Conservation (phyloP, 208 protist species). For the Leishmania guyanensis region DNA sequence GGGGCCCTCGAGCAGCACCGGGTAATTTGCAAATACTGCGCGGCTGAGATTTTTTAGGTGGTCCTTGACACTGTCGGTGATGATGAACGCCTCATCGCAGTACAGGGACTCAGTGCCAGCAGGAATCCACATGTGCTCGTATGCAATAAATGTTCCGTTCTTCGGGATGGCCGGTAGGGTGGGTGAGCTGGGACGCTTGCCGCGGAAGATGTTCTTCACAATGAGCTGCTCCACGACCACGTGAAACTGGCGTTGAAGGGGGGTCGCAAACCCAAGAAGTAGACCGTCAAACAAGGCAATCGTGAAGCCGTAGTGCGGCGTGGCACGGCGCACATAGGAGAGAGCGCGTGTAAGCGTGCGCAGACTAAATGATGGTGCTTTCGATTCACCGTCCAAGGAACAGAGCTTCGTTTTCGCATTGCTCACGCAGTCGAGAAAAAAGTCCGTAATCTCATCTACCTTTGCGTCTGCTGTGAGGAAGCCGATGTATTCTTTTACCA, state of each 20-base stretch:
- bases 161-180: conserved; percentile 42
- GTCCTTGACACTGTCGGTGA: conserved; percentile 94
- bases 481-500: conserved; percentile 93
- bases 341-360: conserved; percentile 97
- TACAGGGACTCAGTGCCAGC: conserved; percentile 53
- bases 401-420: conserved; percentile 87
- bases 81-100: conserved; percentile 93
- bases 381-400: conserved; percentile 92
- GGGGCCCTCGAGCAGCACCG: conserved; percentile 98
- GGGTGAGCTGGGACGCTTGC: conserved; percentile 68
- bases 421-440: conserved; percentile 94
- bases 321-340: conserved; percentile 90
- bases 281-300: conserved; percentile 97
- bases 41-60: conserved; percentile 96
- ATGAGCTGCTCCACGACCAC: conserved; percentile 90
- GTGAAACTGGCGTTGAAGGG: conserved; percentile 92
- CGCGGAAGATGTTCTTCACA: conserved; percentile 83
- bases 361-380: conserved; percentile 97
- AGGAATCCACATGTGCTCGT: conserved; percentile 97
- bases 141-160: conserved; percentile 71
- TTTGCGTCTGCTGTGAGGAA: conserved; percentile 78
- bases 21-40: conserved; percentile 94
- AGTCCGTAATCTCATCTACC: conserved; percentile 93
- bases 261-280: conserved; percentile 96
- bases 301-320: conserved; percentile 94